Percentiles rank a stretch among this genome's conserved stretches.
These are phyloP conservation scores for Thamnidium elegans DNA, from an alignment of 192 early-diverging fungal genomes.

Conservation along the genomic window DNA sequence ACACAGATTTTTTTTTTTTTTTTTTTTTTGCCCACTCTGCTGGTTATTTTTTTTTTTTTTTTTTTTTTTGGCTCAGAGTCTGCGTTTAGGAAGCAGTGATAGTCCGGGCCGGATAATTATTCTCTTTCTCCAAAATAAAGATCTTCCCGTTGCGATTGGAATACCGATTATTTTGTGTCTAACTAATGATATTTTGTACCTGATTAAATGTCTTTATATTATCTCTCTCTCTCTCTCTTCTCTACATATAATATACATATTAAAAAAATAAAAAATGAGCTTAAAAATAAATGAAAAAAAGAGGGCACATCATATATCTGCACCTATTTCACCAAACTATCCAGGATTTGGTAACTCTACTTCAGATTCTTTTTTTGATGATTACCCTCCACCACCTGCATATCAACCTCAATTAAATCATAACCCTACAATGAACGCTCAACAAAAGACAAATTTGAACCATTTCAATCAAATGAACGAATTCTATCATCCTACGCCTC, in stretches of 20 bases:
- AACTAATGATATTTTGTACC: no score
- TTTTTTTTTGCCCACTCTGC: no score
- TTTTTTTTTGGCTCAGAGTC: background rate
- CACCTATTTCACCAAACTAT: conserved; percentile 10
- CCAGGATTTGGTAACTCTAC: background rate
- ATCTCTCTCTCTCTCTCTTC: background rate
- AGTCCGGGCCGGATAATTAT: no score
- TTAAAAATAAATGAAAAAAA: conserved; percentile 3
- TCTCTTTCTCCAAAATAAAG: no score
- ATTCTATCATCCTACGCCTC: conserved; percentile 16
- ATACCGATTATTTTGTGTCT: no score
- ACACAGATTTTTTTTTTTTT: background rate
- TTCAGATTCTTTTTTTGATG: conserved; percentile 4
- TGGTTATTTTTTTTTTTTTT: no score
- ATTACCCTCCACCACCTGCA: conserved; percentile 18
- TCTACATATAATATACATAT: background rate
- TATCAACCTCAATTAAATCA: conserved; percentile 10
- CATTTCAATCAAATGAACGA: background rate
- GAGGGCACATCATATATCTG: conserved; percentile 14
- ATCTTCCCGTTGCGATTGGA: no score
- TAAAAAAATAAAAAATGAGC: background rate
- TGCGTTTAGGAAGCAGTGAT: no score
- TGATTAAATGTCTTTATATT: background rate
- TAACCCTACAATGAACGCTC: background rate
- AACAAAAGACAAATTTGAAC: background rate